Conservation (phyloP, 2,329 filamentous ascomycete species). For the Penicillium hordei region DNA sequence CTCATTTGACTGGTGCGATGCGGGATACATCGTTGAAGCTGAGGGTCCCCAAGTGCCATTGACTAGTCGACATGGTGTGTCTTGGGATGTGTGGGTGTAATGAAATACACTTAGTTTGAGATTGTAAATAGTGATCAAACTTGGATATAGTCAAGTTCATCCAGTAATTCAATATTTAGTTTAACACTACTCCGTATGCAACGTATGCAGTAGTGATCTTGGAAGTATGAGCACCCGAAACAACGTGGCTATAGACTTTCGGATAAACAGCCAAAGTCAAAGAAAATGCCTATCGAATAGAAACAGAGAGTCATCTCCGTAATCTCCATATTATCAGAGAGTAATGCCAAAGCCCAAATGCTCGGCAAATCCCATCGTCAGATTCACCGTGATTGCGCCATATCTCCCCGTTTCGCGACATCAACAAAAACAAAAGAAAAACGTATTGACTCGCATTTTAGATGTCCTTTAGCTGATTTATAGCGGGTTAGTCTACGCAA, state of each 20-base stretch:
- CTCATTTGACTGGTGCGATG: conserved; percentile 36
- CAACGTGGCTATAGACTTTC: not conserved
- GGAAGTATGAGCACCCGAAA: not conserved
- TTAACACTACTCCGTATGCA: too few species aligned
- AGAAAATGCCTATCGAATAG: not conserved
- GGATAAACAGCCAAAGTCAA: not conserved
- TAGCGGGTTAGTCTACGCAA: conserved; percentile 7
- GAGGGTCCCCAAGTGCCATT: conserved; percentile 36
- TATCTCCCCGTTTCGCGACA: conserved; percentile 24
- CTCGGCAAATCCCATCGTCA: conserved; percentile 10
- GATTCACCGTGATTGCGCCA: conserved; percentile 27
- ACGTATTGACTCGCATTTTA: conserved; percentile 1
- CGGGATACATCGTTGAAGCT: conserved; percentile 37
- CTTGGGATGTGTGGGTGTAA: conserved; percentile 28
- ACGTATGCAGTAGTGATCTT: too few species aligned
- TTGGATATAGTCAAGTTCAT: not conserved
- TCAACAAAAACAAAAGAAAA: not conserved
- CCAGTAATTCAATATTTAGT: not conserved
- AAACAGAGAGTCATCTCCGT: not conserved
- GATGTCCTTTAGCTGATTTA: not conserved
- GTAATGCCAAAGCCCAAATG: not conserved
- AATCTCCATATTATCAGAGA: not conserved
- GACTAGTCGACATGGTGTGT: conserved; percentile 20
- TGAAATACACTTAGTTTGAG: not conserved
- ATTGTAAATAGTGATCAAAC: not conserved